Evolutionary conservation across 108 stramenopile species (phyloP), one percentile per base, ranked within the genome.

Genomic region (Skeletonema marinoi): DNA sequence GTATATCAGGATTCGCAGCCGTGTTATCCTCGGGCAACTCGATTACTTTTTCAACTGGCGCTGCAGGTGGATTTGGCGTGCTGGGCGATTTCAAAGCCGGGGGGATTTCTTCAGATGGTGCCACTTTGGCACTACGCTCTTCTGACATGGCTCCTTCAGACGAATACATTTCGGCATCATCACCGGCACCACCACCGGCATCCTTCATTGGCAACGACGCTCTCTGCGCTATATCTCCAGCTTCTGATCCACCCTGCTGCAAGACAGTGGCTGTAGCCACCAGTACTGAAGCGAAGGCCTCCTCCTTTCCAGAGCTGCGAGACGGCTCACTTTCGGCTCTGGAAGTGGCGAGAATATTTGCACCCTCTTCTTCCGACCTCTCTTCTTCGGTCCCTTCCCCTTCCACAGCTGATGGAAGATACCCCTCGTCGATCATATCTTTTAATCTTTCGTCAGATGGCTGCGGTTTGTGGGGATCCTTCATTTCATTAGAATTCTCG

Each of bases 321-420:
- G 44, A 46, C 16, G 44, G 44, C 44, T 46, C 44, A 46, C 3
- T 46, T 46, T 11, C 16, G 14, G 16, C 44, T n/a, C 2, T 46
- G 0, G 16, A 46, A n/a, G 16, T n/a, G 16, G 3, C 44, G 44
- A 2, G 4, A 4, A 46, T 46, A 46, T 46, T 11, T n/a, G 44
- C 44, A 16, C 44, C 50, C 33, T 79, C 71, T 60, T 62, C 65
- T 59, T 73, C 71, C 4, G 71, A 66, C 31, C 65, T 58, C 14
- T 46, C 60, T 14, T 69, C 32, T 25, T 77, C 76, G n/a, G 68
- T 61, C 3, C 31, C 68, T n/a, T 70, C 68, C 3, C 31, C 61
- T 16, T 69, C 68, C 67, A 69, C 60, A 5, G 76, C 29, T 5
- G 68, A 66, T 56, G 54, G 51, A 56, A 46, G 46, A 30, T 44